A percentile compares a stretch with the other conserved stretches of the same genome.
Evolutionary conservation across 2,329 filamentous ascomycete genomes (phyloP).

Genomic region (Coccinonectria pachysandricola): DNA sequence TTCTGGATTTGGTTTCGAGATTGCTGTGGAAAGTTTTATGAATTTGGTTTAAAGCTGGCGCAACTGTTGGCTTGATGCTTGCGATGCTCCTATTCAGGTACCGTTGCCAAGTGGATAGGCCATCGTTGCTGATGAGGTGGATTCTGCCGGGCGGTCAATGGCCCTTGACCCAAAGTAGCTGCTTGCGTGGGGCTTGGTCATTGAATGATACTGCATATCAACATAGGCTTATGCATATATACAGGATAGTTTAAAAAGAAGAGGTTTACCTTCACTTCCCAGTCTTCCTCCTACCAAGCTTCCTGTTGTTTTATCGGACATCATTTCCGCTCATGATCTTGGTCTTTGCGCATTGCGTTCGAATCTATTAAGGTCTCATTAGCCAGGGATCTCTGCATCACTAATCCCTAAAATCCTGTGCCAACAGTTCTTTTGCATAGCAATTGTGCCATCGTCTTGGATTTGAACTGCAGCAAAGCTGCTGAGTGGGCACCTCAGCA

Average conservation of each 20-base stretch:
- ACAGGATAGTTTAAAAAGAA: slow-evolving; percentile 10
- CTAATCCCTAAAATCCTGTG: too few species aligned
- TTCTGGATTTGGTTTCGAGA: slow-evolving; percentile 1
- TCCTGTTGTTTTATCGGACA: slow-evolving; percentile 13
- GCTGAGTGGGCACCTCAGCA: too few species aligned
- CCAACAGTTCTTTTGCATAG: too few species aligned
- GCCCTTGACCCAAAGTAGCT: slow-evolving; percentile 3
- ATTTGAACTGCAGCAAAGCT: slow-evolving; percentile 17
- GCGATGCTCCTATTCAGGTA: slow-evolving; percentile 18
- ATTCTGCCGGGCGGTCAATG: slow-evolving; percentile 29
- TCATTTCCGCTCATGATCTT: slow-evolving; percentile 12
- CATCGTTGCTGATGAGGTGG: slow-evolving; percentile 18
- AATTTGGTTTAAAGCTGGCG: slow-evolving; percentile 4
- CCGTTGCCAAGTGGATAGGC: slow-evolving; percentile 15
- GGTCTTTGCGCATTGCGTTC: too few species aligned
- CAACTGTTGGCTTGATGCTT: slow-evolving; percentile 11
- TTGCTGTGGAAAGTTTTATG: slow-evolving; percentile 1
- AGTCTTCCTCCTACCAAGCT: slow-evolving; percentile 14
- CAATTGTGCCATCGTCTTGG: slow-evolving; percentile 22
- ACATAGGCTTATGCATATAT: slow-evolving; percentile 14
- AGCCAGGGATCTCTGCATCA: too few species aligned
- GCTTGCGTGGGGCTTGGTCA: slow-evolving; percentile 6
- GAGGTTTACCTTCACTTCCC: slow-evolving; percentile 15
- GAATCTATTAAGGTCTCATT: too few species aligned
- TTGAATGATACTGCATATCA: slow-evolving; percentile 12